Base-by-base conservation (phyloP, 345 rosid species). In the Dipteronia dyeriana region DNA sequence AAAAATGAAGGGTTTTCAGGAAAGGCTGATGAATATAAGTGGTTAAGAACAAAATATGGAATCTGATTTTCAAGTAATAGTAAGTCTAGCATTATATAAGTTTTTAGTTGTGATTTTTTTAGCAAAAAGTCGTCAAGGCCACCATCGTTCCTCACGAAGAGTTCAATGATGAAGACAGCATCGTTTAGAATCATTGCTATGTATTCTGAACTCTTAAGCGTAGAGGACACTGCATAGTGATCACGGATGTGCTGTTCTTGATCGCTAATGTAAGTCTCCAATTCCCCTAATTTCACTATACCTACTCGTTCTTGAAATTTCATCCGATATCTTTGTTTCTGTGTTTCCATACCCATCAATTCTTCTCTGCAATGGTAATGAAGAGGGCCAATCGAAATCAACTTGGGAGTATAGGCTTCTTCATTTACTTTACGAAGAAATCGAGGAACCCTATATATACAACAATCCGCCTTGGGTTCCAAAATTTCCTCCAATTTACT, bases 51-150 rank as follows among this genome's bases (percentile, higher is more conserved):
- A 2, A 34, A 71, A 23, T 63, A 78, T 4, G 80, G 76, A 9
- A 78, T 64, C 59, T 78, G 76, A 51, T 71, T 78, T 71, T 78
- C 76, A 7, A 78, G 76, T 43, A 78, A 39, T 6, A 71, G 19
- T 43, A 78, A 41, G 47, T 71, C 80, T n/a, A 49, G 25, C 2
- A 22, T 62, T 2, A 71, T 61, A 53, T 23, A 62, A 14, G 23
- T 25, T 51, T 41, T 63, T 2, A 78, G 26, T 68, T 62, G 39
- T 3, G 76, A 70, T 3, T 70, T 78, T 1, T 60, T 56, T 57
- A 78, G n/a, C 16, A 78, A 31, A 13, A 49, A 78, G 51, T 78
- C 80, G 51, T 78, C 80, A 0, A 6, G 7, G 14, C 0, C 4
- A 71, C 14, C 0, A 1, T 51, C 0, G 10, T 22, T 19, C 20